Percentiles rank a stretch among this genome's conserved stretches.
Conservation (phyloP, 306 rosid genomes). For the Argentina anserina region DNA sequence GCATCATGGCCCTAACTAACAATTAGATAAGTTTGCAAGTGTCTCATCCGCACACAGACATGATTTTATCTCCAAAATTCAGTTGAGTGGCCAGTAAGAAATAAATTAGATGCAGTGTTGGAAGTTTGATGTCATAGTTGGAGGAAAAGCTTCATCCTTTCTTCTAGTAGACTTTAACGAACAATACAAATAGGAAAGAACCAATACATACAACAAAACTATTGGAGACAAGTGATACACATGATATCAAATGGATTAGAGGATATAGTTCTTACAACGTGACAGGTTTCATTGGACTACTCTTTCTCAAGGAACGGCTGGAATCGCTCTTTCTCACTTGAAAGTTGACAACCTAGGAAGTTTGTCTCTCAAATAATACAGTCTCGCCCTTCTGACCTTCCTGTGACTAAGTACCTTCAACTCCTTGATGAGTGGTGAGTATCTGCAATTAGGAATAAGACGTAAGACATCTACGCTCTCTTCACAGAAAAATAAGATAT, state of each 20-base stretch:
- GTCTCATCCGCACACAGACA: not conserved
- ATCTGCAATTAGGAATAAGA: slow-evolving; percentile 43
- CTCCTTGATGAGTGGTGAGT: slow-evolving; percentile 94
- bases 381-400: slow-evolving; percentile 86
- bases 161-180: not conserved
- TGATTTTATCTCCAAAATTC: not conserved
- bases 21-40: not conserved
- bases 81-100: not conserved
- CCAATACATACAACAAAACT: slow-evolving; percentile 16
- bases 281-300: slow-evolving; percentile 21
- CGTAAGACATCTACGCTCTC: not conserved
- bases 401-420: slow-evolving; percentile 73
- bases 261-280: slow-evolving; percentile 18
- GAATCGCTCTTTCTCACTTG: slow-evolving; percentile 47
- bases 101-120: not conserved
- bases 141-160: not conserved
- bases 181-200: not conserved
- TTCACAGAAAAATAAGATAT: not conserved
- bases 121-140: not conserved
- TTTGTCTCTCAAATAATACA: slow-evolving; percentile 86
- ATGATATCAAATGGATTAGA: slow-evolving; percentile 19
- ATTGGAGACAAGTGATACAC: slow-evolving; percentile 17
- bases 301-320: slow-evolving; percentile 20
- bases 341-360: slow-evolving; percentile 94
- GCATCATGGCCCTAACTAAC: not conserved